A percentile compares a stretch with the other conserved stretches of the same genome.
Conservation (phyloP, 1,139 yeast species). For the Sugiyamaella novakii region DNA sequence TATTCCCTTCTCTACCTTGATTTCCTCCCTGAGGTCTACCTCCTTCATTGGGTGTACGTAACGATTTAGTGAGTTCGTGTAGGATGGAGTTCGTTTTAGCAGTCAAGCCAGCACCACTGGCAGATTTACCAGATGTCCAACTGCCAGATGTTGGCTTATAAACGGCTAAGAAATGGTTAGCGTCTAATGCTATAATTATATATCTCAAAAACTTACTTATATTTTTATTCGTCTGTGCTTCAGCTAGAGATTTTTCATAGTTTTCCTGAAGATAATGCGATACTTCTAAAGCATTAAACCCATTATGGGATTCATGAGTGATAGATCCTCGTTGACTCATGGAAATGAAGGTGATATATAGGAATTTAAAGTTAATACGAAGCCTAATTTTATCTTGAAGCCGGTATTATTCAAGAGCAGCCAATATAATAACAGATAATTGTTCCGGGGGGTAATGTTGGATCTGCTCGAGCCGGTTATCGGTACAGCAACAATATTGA, state of each 20-base stretch:
- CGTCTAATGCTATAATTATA: too few species aligned
- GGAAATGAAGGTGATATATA: too few species aligned
- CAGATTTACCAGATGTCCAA: constrained; percentile 31
- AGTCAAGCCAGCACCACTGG: constrained; percentile 19
- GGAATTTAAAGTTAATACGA: too few species aligned
- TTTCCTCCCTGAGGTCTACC: constrained; percentile 11
- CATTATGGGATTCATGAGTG: constrained; percentile 31
- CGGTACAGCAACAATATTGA: too few species aligned
- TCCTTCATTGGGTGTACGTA: constrained; percentile 13
- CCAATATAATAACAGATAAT: too few species aligned
- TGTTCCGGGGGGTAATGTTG: too few species aligned
- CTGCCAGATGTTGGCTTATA: constrained; percentile 34
- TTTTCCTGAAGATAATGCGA: constrained; percentile 29
- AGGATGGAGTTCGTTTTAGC: constrained; percentile 27
- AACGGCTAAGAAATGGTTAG: constrained; percentile 22
- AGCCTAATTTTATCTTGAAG: too few species aligned
- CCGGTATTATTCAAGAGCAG: too few species aligned
- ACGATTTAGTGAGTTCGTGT: constrained; percentile 27
- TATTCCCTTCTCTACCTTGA: constrained; percentile 6
- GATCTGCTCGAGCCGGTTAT: too few species aligned
- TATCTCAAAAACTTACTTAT: constrained; percentile 22
- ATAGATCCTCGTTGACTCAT: constrained; percentile 14
- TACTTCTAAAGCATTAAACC: constrained; percentile 35
- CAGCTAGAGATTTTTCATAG: constrained; percentile 26
- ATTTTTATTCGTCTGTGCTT: constrained; percentile 19